A percentile compares a stretch with the other conserved stretches of the same genome.
Evolutionary conservation across 305 asterid genomes (phyloP).

Genomic region (Fraxinus sp.): DNA sequence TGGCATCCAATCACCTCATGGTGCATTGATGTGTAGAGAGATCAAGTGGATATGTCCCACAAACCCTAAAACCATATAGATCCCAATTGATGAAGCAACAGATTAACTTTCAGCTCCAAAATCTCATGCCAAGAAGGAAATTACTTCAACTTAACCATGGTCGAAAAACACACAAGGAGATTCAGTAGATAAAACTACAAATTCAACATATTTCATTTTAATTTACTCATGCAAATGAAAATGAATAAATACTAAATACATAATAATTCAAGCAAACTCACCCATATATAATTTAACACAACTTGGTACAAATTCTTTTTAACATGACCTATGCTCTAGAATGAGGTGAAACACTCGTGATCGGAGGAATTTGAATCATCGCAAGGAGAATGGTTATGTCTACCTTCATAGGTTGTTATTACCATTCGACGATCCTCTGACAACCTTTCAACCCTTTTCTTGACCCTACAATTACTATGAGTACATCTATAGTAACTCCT

Average conservation of each 20-base stretch:
- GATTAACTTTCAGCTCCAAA: neutral
- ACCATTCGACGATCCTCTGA: constrained; percentile 96
- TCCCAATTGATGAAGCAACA: neutral
- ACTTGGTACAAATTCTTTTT: neutral
- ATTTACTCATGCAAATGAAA: neutral
- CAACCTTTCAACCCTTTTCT: constrained; percentile 88
- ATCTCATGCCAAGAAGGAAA: neutral
- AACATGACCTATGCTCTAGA: constrained; percentile 21
- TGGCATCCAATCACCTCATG: neutral
- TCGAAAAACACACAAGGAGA: neutral
- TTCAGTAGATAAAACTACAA: neutral
- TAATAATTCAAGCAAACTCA: constrained; percentile 8
- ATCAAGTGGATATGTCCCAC: neutral
- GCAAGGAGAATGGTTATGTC: constrained; percentile 90
- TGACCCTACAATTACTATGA: constrained; percentile 78
- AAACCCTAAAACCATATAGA: neutral
- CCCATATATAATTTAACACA: neutral
- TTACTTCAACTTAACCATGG: neutral
- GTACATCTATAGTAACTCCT: constrained; percentile 96
- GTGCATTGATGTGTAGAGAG: neutral
- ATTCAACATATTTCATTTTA: neutral
- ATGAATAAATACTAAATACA: neutral
- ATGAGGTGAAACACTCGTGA: constrained; percentile 78
- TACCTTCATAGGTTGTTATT: constrained; percentile 91
- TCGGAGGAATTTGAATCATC: constrained; percentile 85